Percentiles rank a stretch among this genome's conserved stretches.
These are phyloP conservation scores for Talaromyces sp. DNA, from an alignment of 2,329 filamentous ascomycete genomes.

Conservation along the genomic window DNA sequence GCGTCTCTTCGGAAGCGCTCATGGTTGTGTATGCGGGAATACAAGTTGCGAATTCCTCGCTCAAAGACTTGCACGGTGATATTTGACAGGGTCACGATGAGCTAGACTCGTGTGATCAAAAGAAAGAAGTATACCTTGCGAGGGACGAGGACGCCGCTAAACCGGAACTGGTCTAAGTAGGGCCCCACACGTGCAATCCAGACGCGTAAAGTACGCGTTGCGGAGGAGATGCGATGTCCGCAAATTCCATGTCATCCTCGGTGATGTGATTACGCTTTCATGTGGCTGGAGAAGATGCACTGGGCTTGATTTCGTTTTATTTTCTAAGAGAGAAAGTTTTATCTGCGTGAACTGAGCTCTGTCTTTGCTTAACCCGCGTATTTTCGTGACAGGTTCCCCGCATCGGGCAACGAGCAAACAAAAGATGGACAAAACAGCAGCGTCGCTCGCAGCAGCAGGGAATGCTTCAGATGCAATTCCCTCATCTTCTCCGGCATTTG, in stretches of 20 bases:
- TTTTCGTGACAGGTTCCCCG: neutral
- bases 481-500: conserved; percentile 86
- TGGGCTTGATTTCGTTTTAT: neutral
- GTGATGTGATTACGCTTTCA: neutral
- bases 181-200: neutral
- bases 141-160: neutral
- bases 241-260: neutral
- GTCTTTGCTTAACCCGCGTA: neutral
- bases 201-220: neutral
- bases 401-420: conserved; percentile 2
- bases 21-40: neutral
- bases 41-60: neutral
- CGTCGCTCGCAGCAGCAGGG: conserved; percentile 15
- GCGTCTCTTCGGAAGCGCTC: conserved; percentile 13
- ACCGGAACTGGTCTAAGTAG: neutral
- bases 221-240: neutral
- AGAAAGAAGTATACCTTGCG: neutral
- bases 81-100: neutral
- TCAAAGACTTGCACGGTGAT: neutral
- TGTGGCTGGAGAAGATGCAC: neutral
- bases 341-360: neutral
- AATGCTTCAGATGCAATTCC: conserved; percentile 56
- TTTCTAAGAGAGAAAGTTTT: neutral
- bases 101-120: neutral
- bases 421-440: conserved; percentile 19